A percentile compares a stretch with the other conserved stretches of the same genome.
Conservation (phyloP, 2,329 filamentous ascomycete genomes). For the Exophiala mesophila region DNA sequence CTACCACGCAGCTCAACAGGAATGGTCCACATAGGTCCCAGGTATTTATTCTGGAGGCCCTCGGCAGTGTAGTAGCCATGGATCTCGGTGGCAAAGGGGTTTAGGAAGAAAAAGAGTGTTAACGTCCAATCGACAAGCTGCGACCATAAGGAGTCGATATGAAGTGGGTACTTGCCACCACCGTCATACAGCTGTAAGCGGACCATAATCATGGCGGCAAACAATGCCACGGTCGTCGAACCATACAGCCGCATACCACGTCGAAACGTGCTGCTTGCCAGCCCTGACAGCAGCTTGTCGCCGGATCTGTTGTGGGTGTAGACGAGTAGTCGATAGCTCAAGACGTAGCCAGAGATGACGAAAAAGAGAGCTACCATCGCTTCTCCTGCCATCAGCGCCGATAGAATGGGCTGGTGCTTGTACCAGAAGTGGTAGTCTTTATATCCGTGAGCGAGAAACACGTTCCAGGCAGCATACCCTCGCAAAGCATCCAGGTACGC, state of each 20-base stretch:
- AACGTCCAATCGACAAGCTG: not conserved
- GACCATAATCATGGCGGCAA: slow-evolving; percentile 20
- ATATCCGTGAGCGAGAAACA: slow-evolving; percentile 2
- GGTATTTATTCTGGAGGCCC: slow-evolving; percentile 4
- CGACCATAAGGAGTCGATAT: not conserved
- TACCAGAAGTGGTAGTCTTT: slow-evolving; percentile 2
- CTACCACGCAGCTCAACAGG: slow-evolving; percentile 26
- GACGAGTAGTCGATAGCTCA: slow-evolving; percentile 47
- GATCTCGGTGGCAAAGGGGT: not conserved
- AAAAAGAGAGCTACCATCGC: slow-evolving; percentile 51
- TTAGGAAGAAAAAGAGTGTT: not conserved
- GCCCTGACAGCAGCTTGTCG: not conserved
- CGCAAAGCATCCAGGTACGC: slow-evolving; percentile 1
- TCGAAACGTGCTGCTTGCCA: slow-evolving; percentile 24
- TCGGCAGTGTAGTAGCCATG: not conserved
- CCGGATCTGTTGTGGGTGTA: slow-evolving; percentile 25
- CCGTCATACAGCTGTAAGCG: not conserved
- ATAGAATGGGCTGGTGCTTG: slow-evolving; percentile 31
- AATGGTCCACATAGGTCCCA: slow-evolving; percentile 28
- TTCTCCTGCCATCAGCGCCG: slow-evolving; percentile 33
- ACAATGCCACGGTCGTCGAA: slow-evolving; percentile 25
- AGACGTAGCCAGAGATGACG: slow-evolving; percentile 55
- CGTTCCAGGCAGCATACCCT: slow-evolving; percentile 2
- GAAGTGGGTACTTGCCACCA: slow-evolving; percentile 9
- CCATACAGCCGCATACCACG: slow-evolving; percentile 32